Conservation (phyloP, 179 eudicot species). For the Sideroxylon spinosum region DNA sequence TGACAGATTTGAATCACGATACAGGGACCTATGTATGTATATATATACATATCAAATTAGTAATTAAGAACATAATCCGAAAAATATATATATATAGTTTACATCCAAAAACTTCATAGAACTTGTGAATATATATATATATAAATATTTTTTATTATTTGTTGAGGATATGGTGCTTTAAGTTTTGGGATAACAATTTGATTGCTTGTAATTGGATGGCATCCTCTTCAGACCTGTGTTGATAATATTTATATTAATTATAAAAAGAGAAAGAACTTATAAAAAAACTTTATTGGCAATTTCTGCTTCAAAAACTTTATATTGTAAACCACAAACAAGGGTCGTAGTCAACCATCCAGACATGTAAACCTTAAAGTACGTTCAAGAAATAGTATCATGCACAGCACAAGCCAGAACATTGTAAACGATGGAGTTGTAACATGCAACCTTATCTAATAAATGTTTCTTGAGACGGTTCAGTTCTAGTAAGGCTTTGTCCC, state of each 20-base stretch:
- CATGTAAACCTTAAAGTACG: not conserved
- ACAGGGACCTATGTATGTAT: not conserved
- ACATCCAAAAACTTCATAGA: slow-evolving; percentile 8
- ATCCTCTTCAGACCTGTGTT: too few species aligned
- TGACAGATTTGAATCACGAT: not conserved
- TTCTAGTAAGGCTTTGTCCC: slow-evolving; percentile 78
- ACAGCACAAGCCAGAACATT: slow-evolving; percentile 1
- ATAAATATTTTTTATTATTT: too few species aligned
- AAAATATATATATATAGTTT: not conserved
- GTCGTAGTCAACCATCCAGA: not conserved
- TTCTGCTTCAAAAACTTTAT: not conserved
- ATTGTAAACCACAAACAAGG: not conserved
- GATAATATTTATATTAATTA: too few species aligned
- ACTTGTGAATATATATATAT: not conserved
- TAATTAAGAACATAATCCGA: not conserved
- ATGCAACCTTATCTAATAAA: slow-evolving; percentile 75
- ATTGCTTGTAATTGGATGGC: too few species aligned
- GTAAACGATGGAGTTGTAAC: not conserved
- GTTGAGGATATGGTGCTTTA: too few species aligned
- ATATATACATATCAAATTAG: not conserved
- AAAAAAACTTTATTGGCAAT: not conserved
- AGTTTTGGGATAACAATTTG: too few species aligned
- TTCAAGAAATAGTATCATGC: not conserved
- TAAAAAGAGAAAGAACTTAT: too few species aligned
- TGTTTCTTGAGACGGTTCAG: slow-evolving; percentile 93